These are phyloP conservation scores for Hortiboletus campestris DNA, from an alignment of 768 basidiomycete genomes.

Conservation along the genomic window DNA sequence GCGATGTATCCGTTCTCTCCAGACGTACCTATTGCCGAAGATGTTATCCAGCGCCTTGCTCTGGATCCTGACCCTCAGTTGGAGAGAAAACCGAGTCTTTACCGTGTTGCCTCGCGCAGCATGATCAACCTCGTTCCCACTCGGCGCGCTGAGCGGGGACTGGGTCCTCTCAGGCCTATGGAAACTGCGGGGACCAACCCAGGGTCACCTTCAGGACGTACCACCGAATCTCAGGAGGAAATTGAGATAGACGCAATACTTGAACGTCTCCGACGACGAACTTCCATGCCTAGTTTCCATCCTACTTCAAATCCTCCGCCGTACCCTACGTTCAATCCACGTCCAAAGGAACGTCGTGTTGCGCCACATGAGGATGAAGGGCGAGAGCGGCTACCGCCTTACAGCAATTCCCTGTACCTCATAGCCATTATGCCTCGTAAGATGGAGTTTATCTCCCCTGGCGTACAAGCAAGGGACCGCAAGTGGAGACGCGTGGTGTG, in stretches of 20 bases:
- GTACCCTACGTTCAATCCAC: conserved; percentile 51
- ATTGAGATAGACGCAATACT: conserved; percentile 28
- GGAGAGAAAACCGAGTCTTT: conserved; percentile 43
- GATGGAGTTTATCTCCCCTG: conserved; percentile 87
- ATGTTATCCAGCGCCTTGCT: not conserved
- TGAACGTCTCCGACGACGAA: conserved; percentile 50
- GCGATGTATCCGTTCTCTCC: conserved; percentile 19
- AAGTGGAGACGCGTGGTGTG: conserved; percentile 90
- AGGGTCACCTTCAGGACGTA: conserved; percentile 13
- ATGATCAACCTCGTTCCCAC: conserved; percentile 53
- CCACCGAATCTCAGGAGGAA: conserved; percentile 14
- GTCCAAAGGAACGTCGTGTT: conserved; percentile 20
- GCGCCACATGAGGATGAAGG: conserved; percentile 79
- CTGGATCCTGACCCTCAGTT: conserved; percentile 4
- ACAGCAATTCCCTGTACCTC: conserved; percentile 81
- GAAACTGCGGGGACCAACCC: conserved; percentile 11
- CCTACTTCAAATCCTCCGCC: conserved; percentile 63
- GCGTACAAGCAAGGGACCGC: conserved; percentile 83
- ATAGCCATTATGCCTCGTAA: conserved; percentile 83
- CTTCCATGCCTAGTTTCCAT: conserved; percentile 70
- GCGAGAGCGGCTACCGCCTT: conserved; percentile 71
- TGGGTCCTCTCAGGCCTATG: conserved; percentile 17
- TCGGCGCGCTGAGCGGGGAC: conserved; percentile 28
- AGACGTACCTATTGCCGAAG: conserved; percentile 8
- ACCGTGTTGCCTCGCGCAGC: conserved; percentile 61